A percentile compares a stretch with the other conserved stretches of the same genome.
Evolutionary conservation across 768 basidiomycete genomes (phyloP).

Genomic region (Rhodotorula graminis): DNA sequence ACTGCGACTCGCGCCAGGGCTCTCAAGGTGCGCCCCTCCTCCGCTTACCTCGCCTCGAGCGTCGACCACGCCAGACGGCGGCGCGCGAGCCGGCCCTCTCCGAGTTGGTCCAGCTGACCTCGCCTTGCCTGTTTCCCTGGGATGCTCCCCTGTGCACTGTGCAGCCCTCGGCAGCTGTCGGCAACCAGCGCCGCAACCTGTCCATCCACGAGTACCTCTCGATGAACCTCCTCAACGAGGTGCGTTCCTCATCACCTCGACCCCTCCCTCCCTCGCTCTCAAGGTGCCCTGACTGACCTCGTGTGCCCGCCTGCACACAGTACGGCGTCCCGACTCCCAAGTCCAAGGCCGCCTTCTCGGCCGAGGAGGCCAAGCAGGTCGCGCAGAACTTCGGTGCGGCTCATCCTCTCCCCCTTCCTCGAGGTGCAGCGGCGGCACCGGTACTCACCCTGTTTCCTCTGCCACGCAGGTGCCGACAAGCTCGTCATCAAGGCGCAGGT

Average conservation of each 20-base stretch:
- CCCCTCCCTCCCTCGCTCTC: no score
- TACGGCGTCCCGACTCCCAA: slow-evolving; percentile 94
- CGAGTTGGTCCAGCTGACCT: not conserved
- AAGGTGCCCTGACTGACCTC: not conserved
- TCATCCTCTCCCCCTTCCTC: not conserved
- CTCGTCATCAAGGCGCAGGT: slow-evolving; percentile 99
- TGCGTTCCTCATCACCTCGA: slow-evolving; percentile 47
- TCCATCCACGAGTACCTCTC: slow-evolving; percentile 99
- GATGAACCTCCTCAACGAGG: slow-evolving; percentile 86
- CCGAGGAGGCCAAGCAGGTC: slow-evolving; percentile 81
- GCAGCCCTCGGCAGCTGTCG: slow-evolving; percentile 10
- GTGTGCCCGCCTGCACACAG: slow-evolving; percentile 51
- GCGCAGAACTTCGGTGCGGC: slow-evolving; percentile 77
- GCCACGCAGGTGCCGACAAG: slow-evolving; percentile 58
- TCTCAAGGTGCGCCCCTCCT: slow-evolving; percentile 16
- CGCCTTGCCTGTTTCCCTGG: not conserved
- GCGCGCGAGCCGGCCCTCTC: slow-evolving; percentile 13
- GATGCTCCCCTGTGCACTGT: not conserved
- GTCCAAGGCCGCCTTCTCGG: slow-evolving; percentile 76
- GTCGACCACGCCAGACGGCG: no score
- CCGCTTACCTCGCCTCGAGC: not conserved
- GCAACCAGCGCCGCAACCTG: slow-evolving; percentile 40
- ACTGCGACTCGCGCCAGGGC: slow-evolving; percentile 19
- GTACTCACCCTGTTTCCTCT: not conserved
- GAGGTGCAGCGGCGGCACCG: no score